Percentiles rank a stretch among this genome's conserved stretches.
phyloP scores from a whole-genome alignment of 805 yeast species.

The Wickerhamiella nectarea region DNA sequence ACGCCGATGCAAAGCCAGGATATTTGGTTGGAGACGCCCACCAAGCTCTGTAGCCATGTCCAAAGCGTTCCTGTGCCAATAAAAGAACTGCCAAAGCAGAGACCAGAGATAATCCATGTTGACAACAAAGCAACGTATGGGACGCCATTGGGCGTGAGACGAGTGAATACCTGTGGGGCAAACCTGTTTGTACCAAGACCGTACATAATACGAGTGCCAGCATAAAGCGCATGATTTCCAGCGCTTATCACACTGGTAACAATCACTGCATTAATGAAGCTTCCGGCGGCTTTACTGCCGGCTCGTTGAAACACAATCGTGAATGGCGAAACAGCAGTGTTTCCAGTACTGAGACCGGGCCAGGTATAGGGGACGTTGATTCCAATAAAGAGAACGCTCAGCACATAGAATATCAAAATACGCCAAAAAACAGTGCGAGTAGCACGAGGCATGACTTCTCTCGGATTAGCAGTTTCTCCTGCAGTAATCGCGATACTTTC shows the following conservation, averaged over 20 bases:
- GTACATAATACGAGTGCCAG: slow-evolving; percentile 50
- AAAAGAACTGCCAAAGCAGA: slow-evolving; percentile 46
- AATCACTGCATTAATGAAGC: slow-evolving; percentile 45
- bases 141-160: slow-evolving; percentile 37
- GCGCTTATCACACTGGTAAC: slow-evolving; percentile 51
- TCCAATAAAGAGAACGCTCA: slow-evolving; percentile 43
- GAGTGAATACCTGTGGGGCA: slow-evolving; percentile 40
- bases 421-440: slow-evolving; percentile 43
- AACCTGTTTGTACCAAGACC: slow-evolving; percentile 45
- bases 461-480: slow-evolving; percentile 47
- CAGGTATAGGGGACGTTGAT: slow-evolving; percentile 45
- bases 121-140: slow-evolving; percentile 35
- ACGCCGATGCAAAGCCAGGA: slow-evolving; percentile 48
- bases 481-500: slow-evolving; percentile 48
- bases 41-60: slow-evolving; percentile 40
- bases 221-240: slow-evolving; percentile 50
- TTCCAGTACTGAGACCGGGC: slow-evolving; percentile 30
- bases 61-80: slow-evolving; percentile 41
- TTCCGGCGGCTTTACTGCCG: slow-evolving; percentile 34
- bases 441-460: slow-evolving; percentile 43
- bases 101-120: slow-evolving; percentile 43
- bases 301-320: slow-evolving; percentile 32
- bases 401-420: slow-evolving; percentile 39
- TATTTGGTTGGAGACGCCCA: slow-evolving; percentile 51
- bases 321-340: slow-evolving; percentile 36